Percentiles rank a stretch among this genome's conserved stretches.
Conservation (phyloP, 2,329 filamentous ascomycete species). For the Chaetomium globosum region DNA sequence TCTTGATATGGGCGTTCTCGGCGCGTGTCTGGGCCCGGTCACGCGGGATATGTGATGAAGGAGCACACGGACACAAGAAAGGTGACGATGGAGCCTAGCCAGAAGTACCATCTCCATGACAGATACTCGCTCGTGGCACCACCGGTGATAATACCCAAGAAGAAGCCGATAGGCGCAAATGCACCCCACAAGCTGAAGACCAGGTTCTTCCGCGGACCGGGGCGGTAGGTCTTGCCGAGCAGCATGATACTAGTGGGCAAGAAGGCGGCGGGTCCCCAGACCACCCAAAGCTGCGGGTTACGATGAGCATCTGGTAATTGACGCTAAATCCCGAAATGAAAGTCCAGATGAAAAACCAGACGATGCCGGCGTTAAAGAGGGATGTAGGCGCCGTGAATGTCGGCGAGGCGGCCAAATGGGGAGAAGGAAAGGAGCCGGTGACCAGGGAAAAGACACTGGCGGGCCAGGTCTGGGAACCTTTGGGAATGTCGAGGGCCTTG, state of each 20-base stretch:
- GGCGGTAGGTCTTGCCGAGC: constrained; percentile 67
- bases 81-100: constrained; percentile 55
- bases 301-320: constrained; percentile 69
- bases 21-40: constrained; percentile 37
- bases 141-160: constrained; percentile 67
- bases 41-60: constrained; percentile 46
- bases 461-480: constrained; percentile 63
- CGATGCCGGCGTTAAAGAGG: constrained; percentile 62
- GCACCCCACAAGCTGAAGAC: constrained; percentile 63
- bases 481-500: constrained; percentile 64
- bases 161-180: constrained; percentile 61
- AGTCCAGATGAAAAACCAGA: constrained; percentile 70
- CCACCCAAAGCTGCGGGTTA: constrained; percentile 75
- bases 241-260: constrained; percentile 70
- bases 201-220: constrained; percentile 71
- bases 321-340: constrained; percentile 70
- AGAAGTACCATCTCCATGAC: constrained; percentile 71
- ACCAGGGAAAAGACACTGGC: constrained; percentile 62
- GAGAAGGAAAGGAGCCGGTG: constrained; percentile 62
- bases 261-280: constrained; percentile 71
- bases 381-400: constrained; percentile 64
- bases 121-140: constrained; percentile 63
- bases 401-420: constrained; percentile 63
- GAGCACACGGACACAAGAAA: constrained; percentile 53
- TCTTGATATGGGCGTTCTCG: constrained; percentile 43